Base-by-base conservation (phyloP, 805 yeast species). In the Clavispora carvajalis region DNA sequence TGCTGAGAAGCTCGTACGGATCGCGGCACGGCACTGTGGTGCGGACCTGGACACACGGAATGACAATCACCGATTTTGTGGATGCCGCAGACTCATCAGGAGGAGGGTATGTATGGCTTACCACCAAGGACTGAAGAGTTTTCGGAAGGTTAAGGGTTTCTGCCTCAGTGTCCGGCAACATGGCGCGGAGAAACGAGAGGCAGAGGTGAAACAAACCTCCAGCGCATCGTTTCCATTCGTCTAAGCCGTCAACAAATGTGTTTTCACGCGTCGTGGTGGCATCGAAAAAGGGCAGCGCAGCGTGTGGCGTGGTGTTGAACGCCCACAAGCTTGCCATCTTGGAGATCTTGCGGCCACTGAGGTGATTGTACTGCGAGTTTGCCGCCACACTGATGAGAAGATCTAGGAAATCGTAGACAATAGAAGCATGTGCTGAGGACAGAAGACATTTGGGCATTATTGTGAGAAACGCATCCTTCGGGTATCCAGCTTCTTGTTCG, bases 241-340 rank as follows among this genome's bases (percentile, higher is more conserved):
- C 76, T 40, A 87, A 59, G 3, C 95, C 96, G 46, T 83, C 81
- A 26, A 74, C 73, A 57, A 85, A 85, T 33, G 53, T 57, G 38
- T 54, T 51, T 41, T 67, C 73, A 43, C 51, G 47, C 12, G 35
- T 45, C 26, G 55, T 31, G 10, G 69, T 67, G 1, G 74, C 71
- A 41, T 65, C 66, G 41, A 54, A 66, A 34, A 67, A 67, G 10
- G 69, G 53, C 30, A 63, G 59, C 45, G 50, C 59, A 38, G 50
- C 49, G 34, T 48, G 54, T 21, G 59, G 51, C 11, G 58, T 57
- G 1, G 74, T 70, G 37, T 79, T 75, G 53, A 89, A 89, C 0
- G 95, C 97, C 96, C 96, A 89, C 18, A 86, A 63, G 7, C 91
- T 90, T 29, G 91, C 82, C 79, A 89, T 74, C 49, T 85, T 81